Percentiles rank a stretch among this genome's conserved stretches.
Evolutionary conservation across 306 rosid species (phyloP).

Genomic region (Rosa lucieae): DNA sequence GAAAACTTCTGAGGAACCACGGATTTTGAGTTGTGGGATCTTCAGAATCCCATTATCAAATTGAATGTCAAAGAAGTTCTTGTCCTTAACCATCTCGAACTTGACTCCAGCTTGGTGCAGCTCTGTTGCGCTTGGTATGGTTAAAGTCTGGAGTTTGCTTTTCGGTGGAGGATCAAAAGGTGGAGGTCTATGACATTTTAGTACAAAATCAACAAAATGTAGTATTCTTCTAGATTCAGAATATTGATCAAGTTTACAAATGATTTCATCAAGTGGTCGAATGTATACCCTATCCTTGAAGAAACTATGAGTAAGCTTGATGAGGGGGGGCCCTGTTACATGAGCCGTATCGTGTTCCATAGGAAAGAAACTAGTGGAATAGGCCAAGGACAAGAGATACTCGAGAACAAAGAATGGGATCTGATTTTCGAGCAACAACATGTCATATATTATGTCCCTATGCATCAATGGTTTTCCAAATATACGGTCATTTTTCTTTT

Average conservation of each 20-base stretch:
- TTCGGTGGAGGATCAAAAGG: neutral
- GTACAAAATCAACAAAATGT: slow-evolving; percentile 11
- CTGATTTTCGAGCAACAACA: slow-evolving; percentile 37
- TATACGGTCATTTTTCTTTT: slow-evolving; percentile 23
- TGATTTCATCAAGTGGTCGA: neutral
- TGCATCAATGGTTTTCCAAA: slow-evolving; percentile 30
- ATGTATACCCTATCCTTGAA: neutral
- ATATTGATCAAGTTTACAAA: neutral
- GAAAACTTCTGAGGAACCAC: neutral
- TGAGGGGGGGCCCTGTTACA: neutral
- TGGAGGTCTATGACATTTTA: slow-evolving; percentile 5
- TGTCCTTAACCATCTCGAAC: slow-evolving; percentile 8
- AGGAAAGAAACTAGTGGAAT: neutral
- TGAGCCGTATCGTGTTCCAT: neutral
- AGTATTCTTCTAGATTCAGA: neutral
- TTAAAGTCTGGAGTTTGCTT: neutral
- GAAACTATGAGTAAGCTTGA: neutral
- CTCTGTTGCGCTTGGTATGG: slow-evolving; percentile 20
- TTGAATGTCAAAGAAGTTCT: slow-evolving; percentile 15
- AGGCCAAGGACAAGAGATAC: slow-evolving; percentile 13
- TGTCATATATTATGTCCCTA: slow-evolving; percentile 24
- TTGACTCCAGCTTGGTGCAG: slow-evolving; percentile 11
- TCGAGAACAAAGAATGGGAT: slow-evolving; percentile 37
- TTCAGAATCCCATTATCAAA: slow-evolving; percentile 13
- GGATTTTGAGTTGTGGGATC: slow-evolving; percentile 25